Conservation (phyloP, 1,139 yeast genomes). For the Pichia sp. region DNA sequence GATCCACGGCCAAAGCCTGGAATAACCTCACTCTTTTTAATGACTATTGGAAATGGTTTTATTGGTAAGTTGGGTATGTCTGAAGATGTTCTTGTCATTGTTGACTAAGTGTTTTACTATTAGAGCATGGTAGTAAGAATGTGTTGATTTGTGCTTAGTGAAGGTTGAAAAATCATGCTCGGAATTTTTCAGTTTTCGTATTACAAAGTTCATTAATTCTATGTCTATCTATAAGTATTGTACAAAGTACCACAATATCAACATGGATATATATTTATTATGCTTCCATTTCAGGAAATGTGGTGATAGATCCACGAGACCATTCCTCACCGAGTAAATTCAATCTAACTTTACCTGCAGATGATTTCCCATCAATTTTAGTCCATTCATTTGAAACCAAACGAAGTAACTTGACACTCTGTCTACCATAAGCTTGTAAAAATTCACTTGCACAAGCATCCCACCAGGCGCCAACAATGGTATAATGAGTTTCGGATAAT, state of each 20-base stretch:
- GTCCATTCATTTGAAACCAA: constrained; percentile 48
- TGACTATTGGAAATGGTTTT: constrained; percentile 61
- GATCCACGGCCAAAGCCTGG: constrained; percentile 97
- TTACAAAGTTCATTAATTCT: background rate
- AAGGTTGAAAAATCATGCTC: background rate
- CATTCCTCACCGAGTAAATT: constrained; percentile 75
- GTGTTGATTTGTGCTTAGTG: background rate
- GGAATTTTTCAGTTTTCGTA: background rate
- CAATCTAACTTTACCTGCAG: constrained; percentile 74
- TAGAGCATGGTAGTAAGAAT: background rate
- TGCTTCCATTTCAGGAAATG: constrained; percentile 36
- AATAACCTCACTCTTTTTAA: constrained; percentile 48
- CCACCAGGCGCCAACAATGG: constrained; percentile 84
- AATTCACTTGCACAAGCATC: constrained; percentile 68
- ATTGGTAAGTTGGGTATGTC: constrained; percentile 42
- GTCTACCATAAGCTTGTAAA: constrained; percentile 52
- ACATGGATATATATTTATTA: background rate
- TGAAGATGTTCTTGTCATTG: constrained; percentile 22
- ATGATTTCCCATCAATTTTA: constrained; percentile 42
- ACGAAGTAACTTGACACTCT: constrained; percentile 56
- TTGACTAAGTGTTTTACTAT: background rate
- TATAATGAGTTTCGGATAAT: constrained; percentile 63
- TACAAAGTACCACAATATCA: background rate
- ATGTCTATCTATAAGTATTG: too few species aligned
- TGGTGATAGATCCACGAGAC: constrained; percentile 40